These are phyloP conservation scores for Yamadazyma songkhlaensis DNA, from an alignment of 1,139 yeast species.

Conservation along the genomic window DNA sequence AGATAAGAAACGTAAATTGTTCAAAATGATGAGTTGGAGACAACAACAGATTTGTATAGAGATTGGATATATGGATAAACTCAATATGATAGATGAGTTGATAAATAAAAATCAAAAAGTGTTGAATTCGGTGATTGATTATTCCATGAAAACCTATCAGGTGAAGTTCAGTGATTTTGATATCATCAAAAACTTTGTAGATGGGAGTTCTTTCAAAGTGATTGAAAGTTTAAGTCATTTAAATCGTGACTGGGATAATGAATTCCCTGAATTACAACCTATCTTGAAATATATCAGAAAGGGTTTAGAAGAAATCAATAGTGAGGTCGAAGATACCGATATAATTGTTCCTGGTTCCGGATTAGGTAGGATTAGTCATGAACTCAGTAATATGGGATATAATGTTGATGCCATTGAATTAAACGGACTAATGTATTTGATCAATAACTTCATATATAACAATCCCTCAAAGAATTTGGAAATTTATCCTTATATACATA, in stretches of 20 bases:
- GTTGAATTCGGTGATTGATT: constrained; percentile 41
- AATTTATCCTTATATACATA: constrained; percentile 67
- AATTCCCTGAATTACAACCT: constrained; percentile 39
- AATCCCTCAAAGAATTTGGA: constrained; percentile 13
- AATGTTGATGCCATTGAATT: constrained; percentile 69
- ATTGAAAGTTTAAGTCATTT: constrained; percentile 72
- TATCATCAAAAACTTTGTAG: constrained; percentile 11
- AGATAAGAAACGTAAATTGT: constrained; percentile 43
- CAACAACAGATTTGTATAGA: constrained; percentile 54
- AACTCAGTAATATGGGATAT: constrained; percentile 39
- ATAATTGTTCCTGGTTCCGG: constrained; percentile 81
- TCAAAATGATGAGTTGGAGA: constrained; percentile 49
- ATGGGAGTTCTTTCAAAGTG: constrained; percentile 46
- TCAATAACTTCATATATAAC: constrained; percentile 56
- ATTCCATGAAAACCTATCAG: constrained; percentile 38
- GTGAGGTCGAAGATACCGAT: constrained; percentile 35
- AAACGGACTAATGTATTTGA: constrained; percentile 66
- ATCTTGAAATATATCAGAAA: constrained; percentile 46
- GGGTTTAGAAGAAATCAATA: constrained; percentile 24
- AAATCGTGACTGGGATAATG: constrained; percentile 64
- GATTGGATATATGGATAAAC: constrained; percentile 54
- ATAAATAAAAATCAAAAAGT: constrained; percentile 45
- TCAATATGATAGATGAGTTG: constrained; percentile 43
- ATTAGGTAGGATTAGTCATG: constrained; percentile 68
- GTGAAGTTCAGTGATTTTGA: constrained; percentile 41